phyloP scores from a whole-genome alignment of 805 yeast genomes.

The Schizosaccharomyces cryophilus region DNA sequence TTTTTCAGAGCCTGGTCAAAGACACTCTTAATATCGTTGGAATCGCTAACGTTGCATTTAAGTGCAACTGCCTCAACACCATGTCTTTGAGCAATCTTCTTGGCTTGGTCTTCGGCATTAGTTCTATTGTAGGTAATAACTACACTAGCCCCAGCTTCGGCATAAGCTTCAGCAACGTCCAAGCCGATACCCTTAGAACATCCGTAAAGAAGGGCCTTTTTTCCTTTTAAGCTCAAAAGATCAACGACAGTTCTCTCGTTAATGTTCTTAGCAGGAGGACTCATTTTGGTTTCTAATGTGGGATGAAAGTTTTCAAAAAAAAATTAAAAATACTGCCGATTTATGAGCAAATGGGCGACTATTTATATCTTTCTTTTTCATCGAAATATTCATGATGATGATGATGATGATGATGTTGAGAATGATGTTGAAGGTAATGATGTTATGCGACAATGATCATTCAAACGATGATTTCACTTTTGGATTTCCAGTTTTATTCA shows the following conservation, averaged over 20 bases:
- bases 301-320: too few species aligned
- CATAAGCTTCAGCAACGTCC: constrained; percentile 59
- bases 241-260: constrained; percentile 22
- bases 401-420: too few species aligned
- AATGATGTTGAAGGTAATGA: too few species aligned
- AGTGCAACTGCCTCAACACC: constrained; percentile 40
- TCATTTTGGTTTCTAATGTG: background rate
- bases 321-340: too few species aligned
- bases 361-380: too few species aligned
- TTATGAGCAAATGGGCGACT: too few species aligned
- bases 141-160: constrained; percentile 52
- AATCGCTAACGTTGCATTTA: constrained; percentile 31
- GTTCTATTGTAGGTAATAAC: constrained; percentile 20
- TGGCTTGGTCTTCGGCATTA: constrained; percentile 33
- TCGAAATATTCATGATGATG: too few species aligned
- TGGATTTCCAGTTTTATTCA: too few species aligned
- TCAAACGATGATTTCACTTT: too few species aligned
- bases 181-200: constrained; percentile 64
- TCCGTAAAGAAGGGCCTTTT: constrained; percentile 67
- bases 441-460: too few species aligned
- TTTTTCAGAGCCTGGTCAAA: constrained; percentile 31
- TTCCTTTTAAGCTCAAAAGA: constrained; percentile 55
- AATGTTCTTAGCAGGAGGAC: background rate
- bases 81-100: constrained; percentile 28
- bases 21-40: constrained; percentile 23